A percentile compares a stretch with the other conserved stretches of the same genome.
Conservation (phyloP, 495 filamentous ascomycete species). For the Trichoderma virens region DNA sequence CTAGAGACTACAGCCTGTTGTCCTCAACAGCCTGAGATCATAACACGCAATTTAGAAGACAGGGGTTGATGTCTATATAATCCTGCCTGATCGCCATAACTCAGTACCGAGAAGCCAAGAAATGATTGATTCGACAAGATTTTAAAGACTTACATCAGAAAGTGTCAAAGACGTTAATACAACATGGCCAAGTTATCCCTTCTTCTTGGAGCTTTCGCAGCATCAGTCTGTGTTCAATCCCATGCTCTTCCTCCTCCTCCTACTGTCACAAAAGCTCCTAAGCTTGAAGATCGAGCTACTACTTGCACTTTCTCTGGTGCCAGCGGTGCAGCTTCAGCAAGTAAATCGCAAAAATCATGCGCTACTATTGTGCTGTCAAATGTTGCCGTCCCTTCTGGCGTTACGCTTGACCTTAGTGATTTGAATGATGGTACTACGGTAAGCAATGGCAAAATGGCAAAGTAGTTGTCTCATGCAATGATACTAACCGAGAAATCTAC, state of each 20-base stretch:
- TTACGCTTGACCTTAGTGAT: conserved; percentile 39
- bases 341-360: conserved; percentile 33
- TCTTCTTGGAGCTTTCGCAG: neutral
- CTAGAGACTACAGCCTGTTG: neutral
- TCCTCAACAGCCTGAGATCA: neutral
- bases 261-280: neutral
- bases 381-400: conserved; percentile 39
- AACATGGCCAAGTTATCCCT: neutral
- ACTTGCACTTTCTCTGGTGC: conserved; percentile 33
- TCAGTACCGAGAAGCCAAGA: neutral
- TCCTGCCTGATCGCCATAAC: neutral
- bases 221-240: neutral
- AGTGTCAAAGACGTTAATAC: neutral
- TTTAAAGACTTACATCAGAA: neutral
- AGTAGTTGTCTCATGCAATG: neutral
- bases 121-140: neutral
- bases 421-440: conserved; percentile 38
- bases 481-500: neutral
- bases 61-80: neutral
- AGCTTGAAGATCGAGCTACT: neutral
- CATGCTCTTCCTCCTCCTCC: neutral
- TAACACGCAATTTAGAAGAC: neutral
- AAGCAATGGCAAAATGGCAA: conserved; percentile 1
- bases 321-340: conserved; percentile 28
- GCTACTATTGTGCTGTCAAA: conserved; percentile 35